Evolutionary conservation across 352 stramenopile genomes (phyloP).

Genomic region (Peronospora farinosa): DNA sequence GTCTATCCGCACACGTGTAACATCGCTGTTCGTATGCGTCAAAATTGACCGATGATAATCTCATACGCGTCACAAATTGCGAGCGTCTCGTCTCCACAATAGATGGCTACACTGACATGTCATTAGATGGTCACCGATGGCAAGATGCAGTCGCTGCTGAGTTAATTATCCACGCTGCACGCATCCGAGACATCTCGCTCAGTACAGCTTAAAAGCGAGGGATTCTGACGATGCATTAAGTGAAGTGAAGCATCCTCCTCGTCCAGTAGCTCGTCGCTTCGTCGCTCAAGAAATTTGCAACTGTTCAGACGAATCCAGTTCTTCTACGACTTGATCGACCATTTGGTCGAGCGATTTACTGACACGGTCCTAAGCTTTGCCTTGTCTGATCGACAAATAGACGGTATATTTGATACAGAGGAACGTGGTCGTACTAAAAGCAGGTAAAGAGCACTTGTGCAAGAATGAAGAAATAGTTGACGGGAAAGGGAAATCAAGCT

Average conservation of each 20-base stretch:
- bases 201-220: neutral
- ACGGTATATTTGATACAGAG: no score
- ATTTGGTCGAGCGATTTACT: no score
- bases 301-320: conserved; percentile 31
- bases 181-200: neutral
- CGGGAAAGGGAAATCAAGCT: no score
- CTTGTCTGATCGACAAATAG: conserved; percentile 22
- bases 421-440: conserved; percentile 8
- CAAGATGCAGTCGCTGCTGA: conserved; percentile 5
- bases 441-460: conserved; percentile 47
- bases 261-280: conserved; percentile 8
- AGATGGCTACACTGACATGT: no score
- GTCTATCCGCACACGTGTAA: no score
- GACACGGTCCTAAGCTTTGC: no score
- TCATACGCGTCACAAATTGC: neutral
- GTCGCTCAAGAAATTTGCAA: conserved; percentile 47
- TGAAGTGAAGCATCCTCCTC: neutral
- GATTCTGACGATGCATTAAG: neutral
- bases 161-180: conserved; percentile 15
- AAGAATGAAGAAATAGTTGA: conserved; percentile 58
- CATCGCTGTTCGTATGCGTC: no score
- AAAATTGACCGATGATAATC: no score
- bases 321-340: no score
- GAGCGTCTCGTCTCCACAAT: neutral
- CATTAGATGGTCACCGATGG: no score